Conservation (phyloP, 2,329 filamentous ascomycete species). For the Corinectria fuckeliana region DNA sequence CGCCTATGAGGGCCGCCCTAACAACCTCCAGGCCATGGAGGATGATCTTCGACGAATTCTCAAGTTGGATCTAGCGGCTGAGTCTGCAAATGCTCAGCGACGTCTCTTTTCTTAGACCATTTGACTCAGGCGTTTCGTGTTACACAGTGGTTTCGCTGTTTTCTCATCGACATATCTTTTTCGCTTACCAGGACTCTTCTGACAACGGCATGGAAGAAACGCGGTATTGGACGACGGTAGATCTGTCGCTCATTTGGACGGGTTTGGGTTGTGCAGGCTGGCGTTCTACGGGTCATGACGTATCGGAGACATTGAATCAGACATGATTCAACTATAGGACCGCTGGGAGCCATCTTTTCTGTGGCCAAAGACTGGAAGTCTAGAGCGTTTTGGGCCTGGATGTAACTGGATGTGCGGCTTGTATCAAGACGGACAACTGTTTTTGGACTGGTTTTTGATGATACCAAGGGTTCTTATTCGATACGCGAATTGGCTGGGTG, state of each 20-base stretch:
- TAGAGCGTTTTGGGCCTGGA: constrained; percentile 21
- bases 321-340: constrained; percentile 8
- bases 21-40: constrained; percentile 58
- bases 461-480: constrained; percentile 42
- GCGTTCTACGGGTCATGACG: constrained; percentile 21
- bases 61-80: constrained; percentile 48
- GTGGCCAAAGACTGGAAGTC: constrained; percentile 10
- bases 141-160: constrained; percentile 27
- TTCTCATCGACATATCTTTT: constrained; percentile 34
- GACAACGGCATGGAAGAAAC: constrained; percentile 14
- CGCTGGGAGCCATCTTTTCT: constrained; percentile 11
- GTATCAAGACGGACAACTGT: constrained; percentile 38
- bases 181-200: constrained; percentile 17
- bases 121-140: constrained; percentile 21
- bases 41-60: constrained; percentile 60
- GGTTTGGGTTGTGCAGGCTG: constrained; percentile 9
- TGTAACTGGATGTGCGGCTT: constrained; percentile 37
- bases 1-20: constrained; percentile 21
- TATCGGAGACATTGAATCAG: constrained; percentile 20
- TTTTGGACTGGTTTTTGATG: constrained; percentile 42
- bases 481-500: constrained; percentile 26
- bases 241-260: neutral
- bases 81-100: constrained; percentile 30
- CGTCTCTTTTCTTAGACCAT: constrained; percentile 37
- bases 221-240: neutral